These are phyloP conservation scores for Cystofilobasidium macerans DNA, from an alignment of 768 basidiomycete species.

Conservation along the genomic window DNA sequence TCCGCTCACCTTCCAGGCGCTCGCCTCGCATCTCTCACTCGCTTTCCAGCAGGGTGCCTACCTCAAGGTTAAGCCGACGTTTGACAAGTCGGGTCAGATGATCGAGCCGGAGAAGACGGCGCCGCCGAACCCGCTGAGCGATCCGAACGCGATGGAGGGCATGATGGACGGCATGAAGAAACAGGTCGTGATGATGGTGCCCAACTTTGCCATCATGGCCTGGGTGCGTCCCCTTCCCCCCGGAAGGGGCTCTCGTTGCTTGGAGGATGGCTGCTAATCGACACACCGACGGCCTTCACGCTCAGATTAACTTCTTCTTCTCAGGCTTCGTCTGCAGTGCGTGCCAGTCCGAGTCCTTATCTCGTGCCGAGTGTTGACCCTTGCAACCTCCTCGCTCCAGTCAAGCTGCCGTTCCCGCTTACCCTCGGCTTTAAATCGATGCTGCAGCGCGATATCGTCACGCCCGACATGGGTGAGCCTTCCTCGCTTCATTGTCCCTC, in stretches of 20 bases:
- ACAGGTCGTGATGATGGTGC: conserved; percentile 61
- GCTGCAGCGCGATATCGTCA: conserved; percentile 60
- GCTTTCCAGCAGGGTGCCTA: conserved; percentile 51
- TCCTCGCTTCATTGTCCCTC: not conserved
- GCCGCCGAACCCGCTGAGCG: conserved; percentile 72
- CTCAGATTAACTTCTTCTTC: conserved; percentile 97
- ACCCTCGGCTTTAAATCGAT: conserved; percentile 96
- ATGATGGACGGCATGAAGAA: conserved; percentile 99
- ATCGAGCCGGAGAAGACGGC: conserved; percentile 34
- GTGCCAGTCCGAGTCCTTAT: too few species aligned
- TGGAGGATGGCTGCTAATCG: too few species aligned
- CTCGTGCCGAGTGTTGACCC: too few species aligned
- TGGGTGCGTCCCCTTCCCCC: conserved; percentile 41
- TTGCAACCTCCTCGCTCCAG: conserved; percentile 41
- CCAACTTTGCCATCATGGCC: conserved; percentile 93
- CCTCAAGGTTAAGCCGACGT: conserved; percentile 69
- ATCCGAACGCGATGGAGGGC: conserved; percentile 87
- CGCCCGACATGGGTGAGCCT: conserved; percentile 25
- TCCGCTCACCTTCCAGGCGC: conserved; percentile 35
- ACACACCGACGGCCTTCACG: not conserved
- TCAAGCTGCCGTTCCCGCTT: conserved; percentile 91
- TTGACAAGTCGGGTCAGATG: conserved; percentile 34
- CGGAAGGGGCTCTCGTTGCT: too few species aligned
- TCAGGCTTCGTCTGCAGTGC: conserved; percentile 93
- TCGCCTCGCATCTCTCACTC: conserved; percentile 33